These are phyloP conservation scores for Fusarium pininemorale DNA, from an alignment of 2,329 filamentous ascomycete genomes.

Conservation along the genomic window DNA sequence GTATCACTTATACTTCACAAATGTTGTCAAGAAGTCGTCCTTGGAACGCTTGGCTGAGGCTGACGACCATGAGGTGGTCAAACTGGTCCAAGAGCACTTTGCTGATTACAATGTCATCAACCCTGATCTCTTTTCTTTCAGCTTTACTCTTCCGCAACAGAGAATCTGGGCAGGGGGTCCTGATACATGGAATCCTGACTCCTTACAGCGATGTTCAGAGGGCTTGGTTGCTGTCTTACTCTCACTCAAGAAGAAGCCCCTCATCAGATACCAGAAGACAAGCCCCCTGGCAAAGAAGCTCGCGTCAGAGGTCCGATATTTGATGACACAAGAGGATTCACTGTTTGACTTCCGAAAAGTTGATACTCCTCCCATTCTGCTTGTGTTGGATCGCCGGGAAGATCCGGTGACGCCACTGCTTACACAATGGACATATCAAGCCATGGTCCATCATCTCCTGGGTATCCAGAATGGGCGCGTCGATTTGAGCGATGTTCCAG, in stretches of 20 bases:
- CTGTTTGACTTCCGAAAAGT: slow-evolving; percentile 95
- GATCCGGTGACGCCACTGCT: slow-evolving; percentile 94
- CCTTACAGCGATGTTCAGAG: slow-evolving; percentile 86
- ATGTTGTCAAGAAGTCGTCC: slow-evolving; percentile 95
- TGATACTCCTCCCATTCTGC: slow-evolving; percentile 91
- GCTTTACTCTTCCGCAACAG: slow-evolving; percentile 75
- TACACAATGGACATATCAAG: slow-evolving; percentile 99
- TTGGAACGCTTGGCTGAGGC: slow-evolving; percentile 94
- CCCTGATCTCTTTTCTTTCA: slow-evolving; percentile 87
- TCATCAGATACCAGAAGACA: slow-evolving; percentile 93
- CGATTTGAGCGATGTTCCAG: slow-evolving; percentile 83
- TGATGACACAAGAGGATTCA: slow-evolving; percentile 94
- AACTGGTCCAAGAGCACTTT: slow-evolving; percentile 93
- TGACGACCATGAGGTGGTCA: slow-evolving; percentile 97
- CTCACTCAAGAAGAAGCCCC: slow-evolving; percentile 93
- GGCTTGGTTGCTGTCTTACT: slow-evolving; percentile 85
- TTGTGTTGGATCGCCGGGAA: slow-evolving; percentile 90
- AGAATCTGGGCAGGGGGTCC: slow-evolving; percentile 83
- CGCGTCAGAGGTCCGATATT: slow-evolving; percentile 89
- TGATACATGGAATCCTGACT: slow-evolving; percentile 91
- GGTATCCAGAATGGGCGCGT: slow-evolving; percentile 97
- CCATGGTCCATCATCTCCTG: slow-evolving; percentile 98
- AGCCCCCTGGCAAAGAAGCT: slow-evolving; percentile 92
- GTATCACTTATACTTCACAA: slow-evolving; percentile 97
- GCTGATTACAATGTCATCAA: slow-evolving; percentile 96